These are phyloP conservation scores for Hysterium pulicare DNA, from an alignment of 2,329 filamentous ascomycete species.

Conservation along the genomic window DNA sequence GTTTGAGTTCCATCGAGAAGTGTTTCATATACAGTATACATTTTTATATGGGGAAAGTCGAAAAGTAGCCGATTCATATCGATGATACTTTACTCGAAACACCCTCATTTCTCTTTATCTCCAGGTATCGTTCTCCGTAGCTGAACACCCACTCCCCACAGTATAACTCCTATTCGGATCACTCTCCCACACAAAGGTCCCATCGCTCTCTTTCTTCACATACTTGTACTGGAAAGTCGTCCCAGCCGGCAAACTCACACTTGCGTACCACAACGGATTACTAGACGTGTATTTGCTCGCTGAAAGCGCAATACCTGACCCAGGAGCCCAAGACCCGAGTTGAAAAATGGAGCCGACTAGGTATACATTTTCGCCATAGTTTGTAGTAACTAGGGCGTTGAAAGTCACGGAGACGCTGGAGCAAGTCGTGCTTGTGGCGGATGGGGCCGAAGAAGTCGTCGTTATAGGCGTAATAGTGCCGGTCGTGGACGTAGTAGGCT, in stretches of 20 bases:
- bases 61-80: no score
- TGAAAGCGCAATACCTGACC: slow-evolving; percentile 37
- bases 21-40: no score
- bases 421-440: slow-evolving; percentile 16
- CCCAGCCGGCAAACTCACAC: slow-evolving; percentile 39
- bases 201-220: slow-evolving; percentile 43
- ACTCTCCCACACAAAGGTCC: slow-evolving; percentile 45
- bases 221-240: slow-evolving; percentile 45
- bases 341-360: slow-evolving; percentile 42
- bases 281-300: slow-evolving; percentile 43
- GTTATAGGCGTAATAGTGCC: neutral
- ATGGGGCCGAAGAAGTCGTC: neutral
- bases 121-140: slow-evolving; percentile 21
- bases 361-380: slow-evolving; percentile 48
- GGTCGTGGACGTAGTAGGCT: neutral
- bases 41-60: no score
- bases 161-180: slow-evolving; percentile 41
- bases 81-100: no score
- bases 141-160: slow-evolving; percentile 19
- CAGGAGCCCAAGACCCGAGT: slow-evolving; percentile 44
- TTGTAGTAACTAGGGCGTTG: slow-evolving; percentile 47
- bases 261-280: slow-evolving; percentile 45
- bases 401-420: slow-evolving; percentile 40
- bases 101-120: slow-evolving; percentile 13
- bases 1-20: no score